phyloP scores from a whole-genome alignment of 164 flowering plant genomes.

The Taxillus chinensis region DNA sequence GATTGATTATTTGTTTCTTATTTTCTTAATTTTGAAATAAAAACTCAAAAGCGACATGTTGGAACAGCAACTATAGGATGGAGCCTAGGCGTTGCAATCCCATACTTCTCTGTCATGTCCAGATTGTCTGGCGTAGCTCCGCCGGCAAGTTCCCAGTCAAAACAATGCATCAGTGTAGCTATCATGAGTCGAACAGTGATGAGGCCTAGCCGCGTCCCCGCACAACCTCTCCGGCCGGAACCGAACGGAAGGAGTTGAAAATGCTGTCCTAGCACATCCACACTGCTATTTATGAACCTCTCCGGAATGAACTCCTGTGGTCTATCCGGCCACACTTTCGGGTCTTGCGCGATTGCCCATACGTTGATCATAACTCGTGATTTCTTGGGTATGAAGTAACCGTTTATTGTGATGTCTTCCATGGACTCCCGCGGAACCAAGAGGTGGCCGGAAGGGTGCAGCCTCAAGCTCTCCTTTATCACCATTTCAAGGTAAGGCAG shows the following conservation, averaged over 20 bases:
- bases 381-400: conserved; percentile 16
- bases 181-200: background rate
- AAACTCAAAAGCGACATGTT: no score
- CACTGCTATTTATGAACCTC: conserved; percentile 1
- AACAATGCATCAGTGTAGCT: background rate
- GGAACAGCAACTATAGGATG: no score
- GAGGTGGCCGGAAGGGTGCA: conserved; percentile 23
- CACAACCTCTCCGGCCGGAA: conserved; percentile 1
- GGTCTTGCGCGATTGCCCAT: conserved; percentile 25
- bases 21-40: no score
- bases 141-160: background rate
- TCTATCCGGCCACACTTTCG: conserved; percentile 1
- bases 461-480: conserved; percentile 23
- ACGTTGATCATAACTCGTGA: conserved; percentile 20
- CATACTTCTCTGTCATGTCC: no score
- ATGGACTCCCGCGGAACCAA: conserved; percentile 23
- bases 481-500: conserved; percentile 23
- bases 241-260: conserved; percentile 9
- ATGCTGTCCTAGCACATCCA: conserved; percentile 1
- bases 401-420: conserved; percentile 13
- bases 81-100: no score
- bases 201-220: conserved; percentile 1
- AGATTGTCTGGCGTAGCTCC: no score
- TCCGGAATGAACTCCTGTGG: background rate
- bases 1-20: no score